Percentiles rank a stretch among this genome's conserved stretches.
These are phyloP conservation scores for Sugiyamaella mastotermitis DNA, from an alignment of 805 yeast genomes.

Conservation along the genomic window DNA sequence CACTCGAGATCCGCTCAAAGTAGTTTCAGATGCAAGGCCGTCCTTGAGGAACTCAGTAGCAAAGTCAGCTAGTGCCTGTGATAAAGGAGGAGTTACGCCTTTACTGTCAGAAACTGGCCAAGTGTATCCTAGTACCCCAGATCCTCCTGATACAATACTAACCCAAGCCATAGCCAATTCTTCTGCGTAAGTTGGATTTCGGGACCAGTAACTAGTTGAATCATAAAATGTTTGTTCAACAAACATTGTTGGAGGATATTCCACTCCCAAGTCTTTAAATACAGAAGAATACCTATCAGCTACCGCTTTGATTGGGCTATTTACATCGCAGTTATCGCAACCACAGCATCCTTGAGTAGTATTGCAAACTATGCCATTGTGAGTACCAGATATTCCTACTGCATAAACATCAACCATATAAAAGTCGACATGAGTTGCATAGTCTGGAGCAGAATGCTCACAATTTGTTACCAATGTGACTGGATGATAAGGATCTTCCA, in stretches of 20 bases:
- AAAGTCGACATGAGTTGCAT: conserved; percentile 7
- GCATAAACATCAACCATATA: conserved; percentile 13
- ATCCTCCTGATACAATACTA: conserved; percentile 9
- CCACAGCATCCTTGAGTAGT: conserved; percentile 14
- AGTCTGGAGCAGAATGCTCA: conserved; percentile 10
- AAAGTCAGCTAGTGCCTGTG: conserved; percentile 10
- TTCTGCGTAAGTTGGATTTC: conserved; percentile 12
- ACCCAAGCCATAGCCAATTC: conserved; percentile 12
- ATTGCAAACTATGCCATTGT: conserved; percentile 11
- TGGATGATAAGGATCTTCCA: conserved; percentile 12
- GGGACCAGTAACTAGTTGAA: conserved; percentile 11
- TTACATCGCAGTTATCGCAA: conserved; percentile 10
- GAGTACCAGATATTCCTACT: conserved; percentile 9
- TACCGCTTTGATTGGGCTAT: conserved; percentile 9
- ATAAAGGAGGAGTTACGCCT: conserved; percentile 2
- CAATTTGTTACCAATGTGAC: conserved; percentile 12
- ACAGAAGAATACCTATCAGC: conserved; percentile 8
- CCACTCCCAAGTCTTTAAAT: conserved; percentile 7
- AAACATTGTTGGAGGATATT: conserved; percentile 11
- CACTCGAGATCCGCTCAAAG: conserved; percentile 11
- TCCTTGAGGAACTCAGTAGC: conserved; percentile 3
- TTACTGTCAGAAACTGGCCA: conserved; percentile 10
- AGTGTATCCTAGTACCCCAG: conserved; percentile 12
- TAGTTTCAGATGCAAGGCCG: conserved; percentile 3
- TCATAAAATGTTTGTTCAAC: conserved; percentile 14